Evolutionary conservation across 768 basidiomycete species (phyloP), one percentile per base, ranked within the genome.

Genomic region (Amanita polypyramis): DNA sequence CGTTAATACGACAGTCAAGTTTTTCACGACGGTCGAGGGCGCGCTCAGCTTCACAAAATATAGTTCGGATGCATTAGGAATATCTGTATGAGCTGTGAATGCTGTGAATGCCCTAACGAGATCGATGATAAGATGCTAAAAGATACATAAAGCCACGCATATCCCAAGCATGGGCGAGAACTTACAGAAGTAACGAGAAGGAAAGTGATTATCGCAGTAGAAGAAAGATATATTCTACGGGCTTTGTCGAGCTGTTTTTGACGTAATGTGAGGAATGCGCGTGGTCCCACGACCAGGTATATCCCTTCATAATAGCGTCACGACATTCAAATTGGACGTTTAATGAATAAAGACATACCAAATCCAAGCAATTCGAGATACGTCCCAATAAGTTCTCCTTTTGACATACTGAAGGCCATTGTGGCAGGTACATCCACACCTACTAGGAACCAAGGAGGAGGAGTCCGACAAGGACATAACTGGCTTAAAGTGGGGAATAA

Each of bases 111-210:
- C 23, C 10, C 45, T 35, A 17, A 19, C 29, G 27, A 39, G 35
- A 17, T 47, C 45, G n/a, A 39, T 23, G 19, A 29, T 36, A 7
- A 47, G 37, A 27, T 47, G 45, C 45, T 47, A 25, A n/a, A n/a
- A 43, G 17, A 29, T 10, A 3, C 6, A 35, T 14, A 25, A 25
- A 25, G 25, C 12, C n/a, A 25, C n/a, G 23, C 2, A 23, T 15
- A 25, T 37, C 11, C 6, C 9, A 14, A 33, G 8, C 21, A 32
- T 5, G 14, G 25, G 29, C 7, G 12, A 35, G 25, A n/a, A 37
- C 35, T 27, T 2, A 47, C 45, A 9, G 20, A 7, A 27, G 45
- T 47, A 29, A 47, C 38, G 5, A 47, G 36, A 21, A 14, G n/a
- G 21, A 47, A 47, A 19, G 15, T 37, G 21, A 47, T 20, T 38